These are phyloP conservation scores for Noccaea bulbosa DNA, from an alignment of 345 rosid species.

Conservation along the genomic window DNA sequence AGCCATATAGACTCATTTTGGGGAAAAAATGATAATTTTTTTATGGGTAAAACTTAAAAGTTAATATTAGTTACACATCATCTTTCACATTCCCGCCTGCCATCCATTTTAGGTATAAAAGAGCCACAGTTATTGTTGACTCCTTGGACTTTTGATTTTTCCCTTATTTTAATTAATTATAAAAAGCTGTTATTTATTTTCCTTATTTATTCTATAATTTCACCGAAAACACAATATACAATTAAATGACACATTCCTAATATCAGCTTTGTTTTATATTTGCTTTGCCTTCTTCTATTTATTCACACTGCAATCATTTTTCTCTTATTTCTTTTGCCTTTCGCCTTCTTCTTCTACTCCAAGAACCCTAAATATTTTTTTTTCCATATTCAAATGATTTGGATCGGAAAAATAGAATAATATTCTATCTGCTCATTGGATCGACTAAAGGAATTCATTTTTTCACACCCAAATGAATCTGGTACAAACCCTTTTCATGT, in stretches of 20 bases:
- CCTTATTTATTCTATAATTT: slow-evolving; percentile 26
- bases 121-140: slow-evolving; percentile 45
- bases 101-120: slow-evolving; percentile 34
- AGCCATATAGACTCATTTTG: background rate
- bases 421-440: slow-evolving; percentile 8
- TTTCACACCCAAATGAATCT: slow-evolving; percentile 41
- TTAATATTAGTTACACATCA: slow-evolving; percentile 14
- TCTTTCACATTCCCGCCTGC: slow-evolving; percentile 37
- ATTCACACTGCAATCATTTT: slow-evolving; percentile 35
- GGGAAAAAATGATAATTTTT: background rate
- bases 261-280: slow-evolving; percentile 19
- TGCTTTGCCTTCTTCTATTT: slow-evolving; percentile 34
- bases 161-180: slow-evolving; percentile 20
- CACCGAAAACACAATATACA: slow-evolving; percentile 25
- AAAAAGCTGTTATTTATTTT: slow-evolving; percentile 13
- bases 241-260: slow-evolving; percentile 43
- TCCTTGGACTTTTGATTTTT: slow-evolving; percentile 39
- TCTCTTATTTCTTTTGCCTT: slow-evolving; percentile 33
- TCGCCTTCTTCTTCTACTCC: slow-evolving; percentile 32
- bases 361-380: slow-evolving; percentile 26
- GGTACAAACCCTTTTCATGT: slow-evolving; percentile 28
- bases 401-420: background rate
- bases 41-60: slow-evolving; percentile 14
- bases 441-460: slow-evolving; percentile 22
- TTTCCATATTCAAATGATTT: background rate